Percentiles rank a stretch among this genome's conserved stretches.
phyloP scores from a whole-genome alignment of 495 filamentous ascomycete species.

The Corynascus novoguineensis region DNA sequence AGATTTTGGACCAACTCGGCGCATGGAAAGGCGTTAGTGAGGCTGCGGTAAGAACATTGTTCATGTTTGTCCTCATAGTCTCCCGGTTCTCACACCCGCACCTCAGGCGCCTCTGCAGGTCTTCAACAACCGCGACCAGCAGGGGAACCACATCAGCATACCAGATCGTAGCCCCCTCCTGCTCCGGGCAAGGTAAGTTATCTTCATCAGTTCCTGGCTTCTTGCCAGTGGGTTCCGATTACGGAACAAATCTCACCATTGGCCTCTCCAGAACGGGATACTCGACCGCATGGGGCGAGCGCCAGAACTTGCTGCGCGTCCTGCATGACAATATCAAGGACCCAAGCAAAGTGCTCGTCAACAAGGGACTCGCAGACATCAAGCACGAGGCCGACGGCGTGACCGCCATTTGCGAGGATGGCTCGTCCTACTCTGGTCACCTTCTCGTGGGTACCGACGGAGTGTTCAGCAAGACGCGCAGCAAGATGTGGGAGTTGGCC shows the following conservation, averaged over 20 bases:
- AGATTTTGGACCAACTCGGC: slow-evolving; percentile 35
- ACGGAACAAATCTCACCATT: not conserved
- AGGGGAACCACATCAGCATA: not conserved
- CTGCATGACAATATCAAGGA: slow-evolving; percentile 17
- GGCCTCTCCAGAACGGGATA: slow-evolving; percentile 27
- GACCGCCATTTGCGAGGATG: slow-evolving; percentile 29
- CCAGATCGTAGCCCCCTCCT: not conserved
- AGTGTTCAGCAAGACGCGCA: slow-evolving; percentile 42
- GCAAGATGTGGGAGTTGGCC: slow-evolving; percentile 34
- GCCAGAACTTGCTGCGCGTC: slow-evolving; percentile 13
- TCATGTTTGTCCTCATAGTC: no score
- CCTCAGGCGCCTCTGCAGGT: not conserved
- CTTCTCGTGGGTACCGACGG: slow-evolving; percentile 45
- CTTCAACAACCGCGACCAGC: not conserved
- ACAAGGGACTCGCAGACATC: slow-evolving; percentile 17
- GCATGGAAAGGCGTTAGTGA: slow-evolving; percentile 27
- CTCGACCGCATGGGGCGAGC: slow-evolving; percentile 8
- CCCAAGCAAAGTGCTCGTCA: slow-evolving; percentile 12
- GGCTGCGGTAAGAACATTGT: slow-evolving; percentile 13
- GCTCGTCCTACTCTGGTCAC: slow-evolving; percentile 35
- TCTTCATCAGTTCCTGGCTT: not conserved
- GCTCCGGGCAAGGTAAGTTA: not conserved
- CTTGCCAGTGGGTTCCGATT: not conserved
- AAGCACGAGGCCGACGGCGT: slow-evolving; percentile 9
- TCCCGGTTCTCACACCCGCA: not conserved